phyloP scores from a whole-genome alignment of 2,329 filamentous ascomycete species.

The Paracorniculantispora psalliotae region DNA sequence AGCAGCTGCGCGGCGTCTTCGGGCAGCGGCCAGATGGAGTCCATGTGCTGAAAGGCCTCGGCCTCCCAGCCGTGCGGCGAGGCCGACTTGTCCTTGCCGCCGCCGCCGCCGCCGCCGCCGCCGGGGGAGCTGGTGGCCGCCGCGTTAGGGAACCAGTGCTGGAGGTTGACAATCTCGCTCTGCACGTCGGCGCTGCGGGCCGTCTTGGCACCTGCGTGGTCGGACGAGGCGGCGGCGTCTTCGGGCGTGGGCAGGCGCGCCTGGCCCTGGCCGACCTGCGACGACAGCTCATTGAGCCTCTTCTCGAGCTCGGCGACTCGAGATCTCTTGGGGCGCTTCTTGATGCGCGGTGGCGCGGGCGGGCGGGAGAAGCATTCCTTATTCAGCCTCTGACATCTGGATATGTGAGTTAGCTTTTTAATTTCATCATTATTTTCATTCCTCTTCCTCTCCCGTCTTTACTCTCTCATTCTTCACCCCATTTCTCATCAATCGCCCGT shows the following conservation, averaged over 20 bases:
- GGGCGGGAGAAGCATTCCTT: constrained; percentile 44
- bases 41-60: constrained; percentile 20
- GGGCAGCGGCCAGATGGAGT: constrained; percentile 36
- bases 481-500: background rate
- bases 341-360: constrained; percentile 43
- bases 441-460: background rate
- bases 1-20: constrained; percentile 38
- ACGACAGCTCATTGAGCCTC: constrained; percentile 44
- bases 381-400: constrained; percentile 44
- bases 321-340: constrained; percentile 43
- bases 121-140: background rate
- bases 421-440: background rate
- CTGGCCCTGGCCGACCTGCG: constrained; percentile 25
- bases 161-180: constrained; percentile 22
- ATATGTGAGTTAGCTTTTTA: constrained; percentile 6
- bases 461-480: background rate
- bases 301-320: constrained; percentile 47
- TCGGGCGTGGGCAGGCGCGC: constrained; percentile 12
- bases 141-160: constrained; percentile 33
- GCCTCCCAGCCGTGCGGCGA: constrained; percentile 17
- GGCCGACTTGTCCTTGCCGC: constrained; percentile 1
- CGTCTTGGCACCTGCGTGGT: constrained; percentile 2
- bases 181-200: constrained; percentile 6
- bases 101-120: background rate
- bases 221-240: constrained; percentile 7